These are phyloP conservation scores for Oryza longistaminata DNA, from an alignment of 176 grass and related monocot genomes.

Conservation along the genomic window DNA sequence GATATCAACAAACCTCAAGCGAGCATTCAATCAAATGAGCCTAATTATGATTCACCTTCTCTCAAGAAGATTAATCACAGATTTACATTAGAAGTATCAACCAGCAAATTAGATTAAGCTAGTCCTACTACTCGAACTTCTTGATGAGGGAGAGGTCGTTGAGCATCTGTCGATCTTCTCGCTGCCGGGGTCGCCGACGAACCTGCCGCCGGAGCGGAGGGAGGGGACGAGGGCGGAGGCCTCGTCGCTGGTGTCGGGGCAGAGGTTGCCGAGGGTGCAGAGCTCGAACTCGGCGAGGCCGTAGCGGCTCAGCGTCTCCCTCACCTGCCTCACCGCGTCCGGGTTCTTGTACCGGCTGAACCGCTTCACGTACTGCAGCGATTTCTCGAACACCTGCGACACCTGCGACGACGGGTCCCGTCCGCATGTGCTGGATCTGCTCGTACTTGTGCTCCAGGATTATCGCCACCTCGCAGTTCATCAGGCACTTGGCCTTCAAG, in stretches of 20 bases:
- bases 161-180: slow-evolving; percentile 84
- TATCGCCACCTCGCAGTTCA: slow-evolving; percentile 95
- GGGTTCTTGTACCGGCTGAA: slow-evolving; percentile 99
- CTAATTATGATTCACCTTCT: not conserved
- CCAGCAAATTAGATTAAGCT: too few relatives aligned
- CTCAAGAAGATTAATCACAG: not conserved
- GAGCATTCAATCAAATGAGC: not conserved
- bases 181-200: slow-evolving; percentile 29
- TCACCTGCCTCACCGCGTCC: slow-evolving; percentile 86
- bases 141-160: slow-evolving; percentile 96
- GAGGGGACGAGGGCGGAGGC: slow-evolving; percentile 84
- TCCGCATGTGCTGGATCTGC: slow-evolving; percentile 91
- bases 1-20: too few relatives aligned
- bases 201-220: slow-evolving; percentile 52
- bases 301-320: slow-evolving; percentile 71
- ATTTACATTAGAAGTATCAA: too few relatives aligned
- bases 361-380: slow-evolving; percentile 85
- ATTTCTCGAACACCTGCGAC: slow-evolving; percentile 94
- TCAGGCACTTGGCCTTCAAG: slow-evolving; percentile 89
- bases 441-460: slow-evolving; percentile 94
- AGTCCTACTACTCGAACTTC: slow-evolving; percentile 79
- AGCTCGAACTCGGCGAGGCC: slow-evolving; percentile 63
- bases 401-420: slow-evolving; percentile 44
- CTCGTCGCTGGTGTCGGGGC: slow-evolving; percentile 80
- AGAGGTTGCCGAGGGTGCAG: slow-evolving; percentile 91